Conservation (phyloP, 768 basidiomycete genomes). For the Suillus tomentosus region DNA sequence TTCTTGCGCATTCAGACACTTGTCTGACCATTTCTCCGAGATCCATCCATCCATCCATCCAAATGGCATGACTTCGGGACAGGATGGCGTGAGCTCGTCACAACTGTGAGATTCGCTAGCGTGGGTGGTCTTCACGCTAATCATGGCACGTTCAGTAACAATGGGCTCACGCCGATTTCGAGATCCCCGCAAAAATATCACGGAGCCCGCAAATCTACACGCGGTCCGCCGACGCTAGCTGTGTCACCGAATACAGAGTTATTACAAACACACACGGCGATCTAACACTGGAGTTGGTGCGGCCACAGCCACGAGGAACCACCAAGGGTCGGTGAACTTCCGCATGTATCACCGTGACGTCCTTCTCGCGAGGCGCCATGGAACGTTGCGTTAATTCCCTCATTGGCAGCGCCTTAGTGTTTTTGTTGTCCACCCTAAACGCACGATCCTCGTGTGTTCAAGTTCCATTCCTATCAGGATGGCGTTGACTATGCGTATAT, state of each 20-base stretch:
- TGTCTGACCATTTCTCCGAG: not conserved
- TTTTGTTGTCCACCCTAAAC: slow-evolving; percentile 2
- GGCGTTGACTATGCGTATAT: not conserved
- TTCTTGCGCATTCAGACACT: not conserved
- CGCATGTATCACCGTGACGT: not conserved
- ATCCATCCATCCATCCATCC: not conserved
- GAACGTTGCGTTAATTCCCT: not conserved
- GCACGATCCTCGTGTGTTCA: slow-evolving; percentile 1
- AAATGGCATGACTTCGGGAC: not conserved
- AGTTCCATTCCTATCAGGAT: not conserved
- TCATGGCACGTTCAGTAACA: not conserved
- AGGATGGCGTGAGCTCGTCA: not conserved
- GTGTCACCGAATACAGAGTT: not conserved
- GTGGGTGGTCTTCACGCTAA: not conserved
- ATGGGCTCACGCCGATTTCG: not conserved
- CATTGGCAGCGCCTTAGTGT: not conserved
- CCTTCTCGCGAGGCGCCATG: not conserved
- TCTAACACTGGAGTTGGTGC: slow-evolving; percentile 1
- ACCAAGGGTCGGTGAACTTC: not conserved
- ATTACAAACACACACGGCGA: slow-evolving; percentile 1
- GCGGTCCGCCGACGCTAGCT: slow-evolving; percentile 1
- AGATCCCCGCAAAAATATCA: not conserved
- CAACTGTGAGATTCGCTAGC: not conserved
- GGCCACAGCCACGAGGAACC: not conserved
- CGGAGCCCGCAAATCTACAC: not conserved